These are phyloP conservation scores for Pontederia crassipes DNA, from an alignment of 176 grass and related monocot genomes.

Conservation along the genomic window DNA sequence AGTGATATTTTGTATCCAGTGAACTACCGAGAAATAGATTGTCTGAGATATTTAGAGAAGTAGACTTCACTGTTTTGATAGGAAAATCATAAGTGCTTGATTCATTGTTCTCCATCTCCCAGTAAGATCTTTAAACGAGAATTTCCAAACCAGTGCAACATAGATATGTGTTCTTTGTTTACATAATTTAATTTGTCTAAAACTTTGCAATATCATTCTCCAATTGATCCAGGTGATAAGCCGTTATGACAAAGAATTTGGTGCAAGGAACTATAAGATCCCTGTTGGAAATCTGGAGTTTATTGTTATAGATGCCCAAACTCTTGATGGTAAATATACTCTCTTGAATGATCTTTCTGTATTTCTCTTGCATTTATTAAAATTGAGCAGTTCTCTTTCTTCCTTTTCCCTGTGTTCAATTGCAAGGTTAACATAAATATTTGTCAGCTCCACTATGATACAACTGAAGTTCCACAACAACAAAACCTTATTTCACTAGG, in stretches of 20 bases:
- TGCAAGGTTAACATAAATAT: background rate
- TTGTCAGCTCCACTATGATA: background rate
- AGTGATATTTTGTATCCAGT: too few species aligned
- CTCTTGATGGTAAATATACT: conserved; percentile 68
- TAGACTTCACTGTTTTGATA: too few species aligned
- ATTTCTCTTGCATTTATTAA: conserved; percentile 1
- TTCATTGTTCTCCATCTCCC: too few species aligned
- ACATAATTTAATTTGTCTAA: background rate
- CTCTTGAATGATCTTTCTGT: conserved; percentile 1
- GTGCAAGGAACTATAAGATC: conserved; percentile 76
- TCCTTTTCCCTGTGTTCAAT: background rate
- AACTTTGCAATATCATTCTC: background rate
- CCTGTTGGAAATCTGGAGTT: conserved; percentile 62
- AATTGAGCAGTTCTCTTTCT: background rate
- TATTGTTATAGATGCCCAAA: conserved; percentile 93
- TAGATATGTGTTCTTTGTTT: too few species aligned
- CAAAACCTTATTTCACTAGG: too few species aligned
- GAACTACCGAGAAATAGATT: too few species aligned
- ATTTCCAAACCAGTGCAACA: too few species aligned
- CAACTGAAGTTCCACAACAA: background rate
- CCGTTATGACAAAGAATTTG: conserved; percentile 84
- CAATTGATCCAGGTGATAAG: conserved; percentile 45
- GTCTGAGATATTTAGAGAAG: too few species aligned
- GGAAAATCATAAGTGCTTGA: too few species aligned
- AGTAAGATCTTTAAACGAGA: too few species aligned